phyloP scores from a whole-genome alignment of 2,329 filamentous ascomycete species.

The Trichoderma arundinaceum region DNA sequence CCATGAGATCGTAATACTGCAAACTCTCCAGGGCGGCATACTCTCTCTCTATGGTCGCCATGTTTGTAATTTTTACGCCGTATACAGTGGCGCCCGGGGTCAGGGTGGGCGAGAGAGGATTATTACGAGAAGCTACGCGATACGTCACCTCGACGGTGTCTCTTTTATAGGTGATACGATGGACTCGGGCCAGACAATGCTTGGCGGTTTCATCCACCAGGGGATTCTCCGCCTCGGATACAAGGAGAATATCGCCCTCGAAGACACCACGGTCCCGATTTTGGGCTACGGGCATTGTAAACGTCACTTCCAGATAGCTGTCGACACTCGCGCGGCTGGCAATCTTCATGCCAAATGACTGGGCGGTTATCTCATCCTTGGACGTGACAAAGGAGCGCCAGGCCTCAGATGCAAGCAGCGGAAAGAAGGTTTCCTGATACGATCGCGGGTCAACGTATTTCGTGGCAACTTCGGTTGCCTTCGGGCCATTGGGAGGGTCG shows the following conservation, averaged over 20 bases:
- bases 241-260: slow-evolving; percentile 87
- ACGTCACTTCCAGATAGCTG: slow-evolving; percentile 89
- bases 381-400: slow-evolving; percentile 93
- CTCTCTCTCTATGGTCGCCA: slow-evolving; percentile 94
- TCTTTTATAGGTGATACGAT: slow-evolving; percentile 79
- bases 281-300: slow-evolving; percentile 72
- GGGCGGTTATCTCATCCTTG: slow-evolving; percentile 82
- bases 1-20: slow-evolving; percentile 94
- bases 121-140: slow-evolving; percentile 72
- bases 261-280: slow-evolving; percentile 74
- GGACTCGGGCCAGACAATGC: slow-evolving; percentile 86
- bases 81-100: slow-evolving; percentile 72
- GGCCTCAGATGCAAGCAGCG: slow-evolving; percentile 87
- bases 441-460: slow-evolving; percentile 76
- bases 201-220: slow-evolving; percentile 68
- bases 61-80: slow-evolving; percentile 85
- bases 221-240: slow-evolving; percentile 77
- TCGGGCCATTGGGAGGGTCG: slow-evolving; percentile 77
- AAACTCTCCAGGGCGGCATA: slow-evolving; percentile 89
- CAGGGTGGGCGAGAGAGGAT: slow-evolving; percentile 66
- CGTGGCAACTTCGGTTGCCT: slow-evolving; percentile 77
- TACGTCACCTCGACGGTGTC: slow-evolving; percentile 83
- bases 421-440: slow-evolving; percentile 90
- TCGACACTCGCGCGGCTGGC: slow-evolving; percentile 89
- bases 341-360: slow-evolving; percentile 85